Evolutionary conservation across 2,329 filamentous ascomycete species (phyloP), one percentile per base, ranked within the genome.

Genomic region (Fusarium tuaranense): DNA sequence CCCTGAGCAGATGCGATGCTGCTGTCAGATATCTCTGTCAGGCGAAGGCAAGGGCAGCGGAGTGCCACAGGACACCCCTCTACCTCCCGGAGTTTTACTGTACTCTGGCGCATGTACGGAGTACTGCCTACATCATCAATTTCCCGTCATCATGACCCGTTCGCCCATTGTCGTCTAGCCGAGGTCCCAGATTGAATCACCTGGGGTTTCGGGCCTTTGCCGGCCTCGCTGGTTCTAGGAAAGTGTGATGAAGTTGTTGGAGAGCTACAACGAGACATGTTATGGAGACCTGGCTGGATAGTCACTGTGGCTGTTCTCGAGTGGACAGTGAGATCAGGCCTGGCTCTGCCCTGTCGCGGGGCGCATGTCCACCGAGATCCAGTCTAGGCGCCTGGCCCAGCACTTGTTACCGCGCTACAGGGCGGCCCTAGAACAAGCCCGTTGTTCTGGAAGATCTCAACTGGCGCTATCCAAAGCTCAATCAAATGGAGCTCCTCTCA

Each of bases 361-460:
- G 68, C 48, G 68, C 39, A 36, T 20, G 22, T 30, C 55, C 57
- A 38, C 32, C 46, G 25, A 39, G 46, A 55, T 38, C 44, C 22
- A 53, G 61, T 13, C 44, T 63, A 63, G 61, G 61, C 61, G 46
- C 34, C 61, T 63, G 18, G 46, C 34, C 36, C 48, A 58, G 38
- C 46, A 51, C 36, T 18, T 51, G 22, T 39, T 51, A 27, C 57
- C 36, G 59, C 64, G 62, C 63, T 32, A 44, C 51, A 27, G 53
- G 7, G 13, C 53, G 27, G 38, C 73, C 62, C 70, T 71, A 75
- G 67, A 75, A 74, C 67, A 57, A 44, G 32, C 63, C 7, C 44
- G 61, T 51, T 63, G 48, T 76, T 75, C 73, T 74, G 75, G 73
- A 75, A 75, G 58, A 46, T 71, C 65, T 62, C 66, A 41, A 44